These are phyloP conservation scores for Trichoderma koningii DNA, from an alignment of 2,329 filamentous ascomycete genomes.

Conservation along the genomic window DNA sequence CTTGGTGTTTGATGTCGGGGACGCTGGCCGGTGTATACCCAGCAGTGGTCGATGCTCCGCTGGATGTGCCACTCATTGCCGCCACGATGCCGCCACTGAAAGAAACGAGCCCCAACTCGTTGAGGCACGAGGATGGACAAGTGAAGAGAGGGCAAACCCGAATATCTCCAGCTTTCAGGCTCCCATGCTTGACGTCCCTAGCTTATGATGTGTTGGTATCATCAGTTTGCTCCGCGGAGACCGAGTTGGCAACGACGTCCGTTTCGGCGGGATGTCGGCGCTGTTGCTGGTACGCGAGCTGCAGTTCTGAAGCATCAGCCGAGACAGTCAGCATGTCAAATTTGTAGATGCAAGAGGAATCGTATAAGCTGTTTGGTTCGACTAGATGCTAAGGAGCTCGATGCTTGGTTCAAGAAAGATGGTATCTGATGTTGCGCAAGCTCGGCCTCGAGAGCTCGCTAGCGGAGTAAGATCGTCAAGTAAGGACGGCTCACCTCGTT, in stretches of 20 bases:
- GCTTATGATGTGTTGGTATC: conserved; percentile 1
- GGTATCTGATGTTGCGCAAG: conserved; percentile 22
- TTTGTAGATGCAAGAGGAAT: background rate
- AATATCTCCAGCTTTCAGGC: background rate
- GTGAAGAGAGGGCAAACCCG: background rate
- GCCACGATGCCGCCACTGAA: background rate
- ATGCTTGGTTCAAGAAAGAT: conserved; percentile 11
- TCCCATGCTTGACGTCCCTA: conserved; percentile 7
- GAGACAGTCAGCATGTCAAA: conserved; percentile 3
- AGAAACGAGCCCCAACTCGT: conserved; percentile 19
- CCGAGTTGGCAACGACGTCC: background rate
- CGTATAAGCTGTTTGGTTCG: background rate
- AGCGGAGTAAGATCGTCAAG: conserved; percentile 1
- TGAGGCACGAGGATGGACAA: background rate
- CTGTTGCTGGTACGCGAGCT: background rate
- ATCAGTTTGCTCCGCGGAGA: background rate
- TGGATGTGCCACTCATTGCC: conserved; percentile 42
- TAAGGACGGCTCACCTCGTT: background rate
- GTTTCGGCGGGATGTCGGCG: conserved; percentile 2
- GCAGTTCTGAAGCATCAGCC: conserved; percentile 12
- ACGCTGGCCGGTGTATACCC: conserved; percentile 75
- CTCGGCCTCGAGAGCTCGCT: conserved; percentile 7
- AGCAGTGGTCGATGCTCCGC: conserved; percentile 52
- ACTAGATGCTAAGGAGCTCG: background rate
- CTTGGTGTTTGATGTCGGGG: conserved; percentile 79